Evolutionary conservation across 805 yeast species (phyloP).

Genomic region (Dipodascus albidus): DNA sequence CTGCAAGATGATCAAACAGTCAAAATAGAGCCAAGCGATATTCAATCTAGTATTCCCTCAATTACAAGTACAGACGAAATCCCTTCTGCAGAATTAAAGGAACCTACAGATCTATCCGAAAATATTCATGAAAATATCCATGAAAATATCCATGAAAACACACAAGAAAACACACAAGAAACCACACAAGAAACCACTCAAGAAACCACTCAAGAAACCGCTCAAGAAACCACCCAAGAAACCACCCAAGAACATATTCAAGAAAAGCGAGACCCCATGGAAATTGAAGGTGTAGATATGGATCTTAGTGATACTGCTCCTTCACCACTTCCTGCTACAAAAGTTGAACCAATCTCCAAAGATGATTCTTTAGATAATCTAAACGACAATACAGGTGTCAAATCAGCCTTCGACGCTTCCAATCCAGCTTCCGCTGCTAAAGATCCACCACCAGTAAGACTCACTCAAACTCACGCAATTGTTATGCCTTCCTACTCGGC

Average conservation of each 20-base stretch:
- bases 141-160: no score
- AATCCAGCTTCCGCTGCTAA: not conserved
- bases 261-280: no score
- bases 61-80: not conserved
- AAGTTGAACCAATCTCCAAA: not conserved
- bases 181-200: no score
- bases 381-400: no score
- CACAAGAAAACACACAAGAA: no score
- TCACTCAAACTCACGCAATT: conserved; percentile 65
- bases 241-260: no score
- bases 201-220: no score
- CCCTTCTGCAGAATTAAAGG: no score
- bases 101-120: no score
- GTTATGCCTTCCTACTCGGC: conserved; percentile 78
- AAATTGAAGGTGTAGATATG: not conserved
- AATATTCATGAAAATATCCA: no score
- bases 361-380: not conserved
- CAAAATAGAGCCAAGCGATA: not conserved
- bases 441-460: not conserved
- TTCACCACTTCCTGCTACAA: not conserved
- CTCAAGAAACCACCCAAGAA: no score
- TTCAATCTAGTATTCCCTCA: not conserved
- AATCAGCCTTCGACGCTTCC: not conserved
- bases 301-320: conserved; percentile 1
- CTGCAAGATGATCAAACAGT: not conserved